These are phyloP conservation scores for Aspergillus sp. DNA, from an alignment of 2,329 filamentous ascomycete genomes.

Conservation along the genomic window DNA sequence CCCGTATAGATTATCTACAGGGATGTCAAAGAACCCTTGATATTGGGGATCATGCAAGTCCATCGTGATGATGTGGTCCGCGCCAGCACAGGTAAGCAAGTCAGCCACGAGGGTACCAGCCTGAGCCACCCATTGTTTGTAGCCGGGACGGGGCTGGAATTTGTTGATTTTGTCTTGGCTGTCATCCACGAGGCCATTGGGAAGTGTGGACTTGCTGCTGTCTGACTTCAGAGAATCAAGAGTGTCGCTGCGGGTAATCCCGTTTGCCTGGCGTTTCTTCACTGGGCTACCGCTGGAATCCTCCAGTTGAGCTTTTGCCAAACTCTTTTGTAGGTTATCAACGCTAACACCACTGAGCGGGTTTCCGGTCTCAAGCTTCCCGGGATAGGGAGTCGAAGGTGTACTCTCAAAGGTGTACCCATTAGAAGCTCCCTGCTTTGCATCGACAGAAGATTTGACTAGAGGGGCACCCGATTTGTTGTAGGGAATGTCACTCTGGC, in stretches of 20 bases:
- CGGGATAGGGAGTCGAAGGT: conserved; percentile 78
- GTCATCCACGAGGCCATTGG: conserved; percentile 60
- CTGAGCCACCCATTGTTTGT: conserved; percentile 98
- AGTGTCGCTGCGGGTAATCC: conserved; percentile 39
- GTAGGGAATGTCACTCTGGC: conserved; percentile 94
- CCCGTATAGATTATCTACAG: conserved; percentile 93
- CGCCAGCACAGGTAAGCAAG: conserved; percentile 89
- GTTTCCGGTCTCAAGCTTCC: conserved; percentile 64
- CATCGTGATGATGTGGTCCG: conserved; percentile 97
- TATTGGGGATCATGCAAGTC: conserved; percentile 96
- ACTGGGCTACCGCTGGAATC: conserved; percentile 48
- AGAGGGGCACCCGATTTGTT: conserved; percentile 92
- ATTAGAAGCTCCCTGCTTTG: conserved; percentile 45
- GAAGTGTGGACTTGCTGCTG: conserved; percentile 25
- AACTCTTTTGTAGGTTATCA: conserved; percentile 68
- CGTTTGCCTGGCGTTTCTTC: conserved; percentile 45
- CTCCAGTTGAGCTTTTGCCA: conserved; percentile 66
- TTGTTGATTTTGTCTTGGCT: conserved; percentile 51
- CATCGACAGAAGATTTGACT: conserved; percentile 59
- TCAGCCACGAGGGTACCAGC: conserved; percentile 93
- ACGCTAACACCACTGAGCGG: conserved; percentile 60
- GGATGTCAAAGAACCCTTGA: conserved; percentile 98
- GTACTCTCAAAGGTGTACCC: conserved; percentile 85
- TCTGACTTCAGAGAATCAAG: conserved; percentile 39
- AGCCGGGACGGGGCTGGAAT: conserved; percentile 83